A percentile compares a stretch with the other conserved stretches of the same genome.
These are phyloP conservation scores for Heteromeles arbutifolia DNA, from an alignment of 306 rosid species.

Conservation along the genomic window DNA sequence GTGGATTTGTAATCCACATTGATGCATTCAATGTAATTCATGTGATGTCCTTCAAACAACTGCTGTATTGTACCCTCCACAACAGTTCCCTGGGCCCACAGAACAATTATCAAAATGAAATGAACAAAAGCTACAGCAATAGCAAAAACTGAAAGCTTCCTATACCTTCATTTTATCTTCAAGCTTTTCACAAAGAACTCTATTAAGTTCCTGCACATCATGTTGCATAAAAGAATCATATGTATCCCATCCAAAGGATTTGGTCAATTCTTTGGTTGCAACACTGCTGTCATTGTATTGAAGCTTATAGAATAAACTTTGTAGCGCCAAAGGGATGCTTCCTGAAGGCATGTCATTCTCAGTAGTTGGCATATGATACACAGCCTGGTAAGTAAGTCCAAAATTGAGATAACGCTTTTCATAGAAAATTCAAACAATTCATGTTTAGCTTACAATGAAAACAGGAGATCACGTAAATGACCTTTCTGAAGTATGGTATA, in stretches of 20 bases:
- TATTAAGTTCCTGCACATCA: conserved; percentile 94
- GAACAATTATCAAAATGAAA: not conserved
- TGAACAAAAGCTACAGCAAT: conserved; percentile 5
- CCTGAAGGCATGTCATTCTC: conserved; percentile 95
- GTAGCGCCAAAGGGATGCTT: conserved; percentile 90
- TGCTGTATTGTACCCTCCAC: conserved; percentile 95
- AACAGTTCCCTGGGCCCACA: conserved; percentile 75
- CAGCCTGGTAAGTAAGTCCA: conserved; percentile 53
- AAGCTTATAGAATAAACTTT: conserved; percentile 89
- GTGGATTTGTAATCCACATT: conserved; percentile 87
- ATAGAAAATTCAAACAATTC: not conserved
- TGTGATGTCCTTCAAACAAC: conserved; percentile 94
- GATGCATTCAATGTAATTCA: conserved; percentile 93
- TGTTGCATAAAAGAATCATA: conserved; percentile 96
- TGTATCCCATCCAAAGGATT: conserved; percentile 95
- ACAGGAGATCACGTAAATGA: conserved; percentile 12
- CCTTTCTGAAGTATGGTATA: conserved; percentile 93
- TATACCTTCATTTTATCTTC: conserved; percentile 96
- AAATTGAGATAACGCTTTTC: conserved; percentile 17
- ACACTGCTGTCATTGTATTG: conserved; percentile 83
- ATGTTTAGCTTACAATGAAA: not conserved
- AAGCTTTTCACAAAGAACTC: conserved; percentile 91
- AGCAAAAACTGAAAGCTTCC: conserved; percentile 6
- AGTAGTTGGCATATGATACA: conserved; percentile 94
- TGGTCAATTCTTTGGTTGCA: conserved; percentile 87